phyloP scores from a whole-genome alignment of 2,329 filamentous ascomycete genomes.

The Pezicula rhizophila region DNA sequence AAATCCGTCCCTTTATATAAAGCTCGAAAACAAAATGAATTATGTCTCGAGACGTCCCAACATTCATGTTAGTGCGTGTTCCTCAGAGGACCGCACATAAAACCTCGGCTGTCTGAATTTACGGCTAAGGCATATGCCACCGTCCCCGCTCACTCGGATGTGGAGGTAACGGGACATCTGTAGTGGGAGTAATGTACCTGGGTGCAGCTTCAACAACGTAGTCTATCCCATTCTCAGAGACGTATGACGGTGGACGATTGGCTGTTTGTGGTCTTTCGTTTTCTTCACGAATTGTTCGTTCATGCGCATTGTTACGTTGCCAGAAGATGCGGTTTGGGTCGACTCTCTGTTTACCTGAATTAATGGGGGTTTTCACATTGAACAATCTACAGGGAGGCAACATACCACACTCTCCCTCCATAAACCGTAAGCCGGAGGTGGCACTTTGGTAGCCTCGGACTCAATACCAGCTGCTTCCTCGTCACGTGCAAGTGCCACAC shows the following conservation, averaged over 20 bases:
- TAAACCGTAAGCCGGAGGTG: constrained; percentile 78
- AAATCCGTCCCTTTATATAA: too few species aligned
- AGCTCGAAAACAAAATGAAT: too few species aligned
- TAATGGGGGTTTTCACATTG: constrained; percentile 1
- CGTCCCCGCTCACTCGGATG: constrained; percentile 40
- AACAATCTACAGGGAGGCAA: constrained; percentile 20
- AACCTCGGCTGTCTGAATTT: too few species aligned
- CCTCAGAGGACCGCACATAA: too few species aligned
- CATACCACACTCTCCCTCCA: constrained; percentile 79
- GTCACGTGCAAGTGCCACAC: constrained; percentile 67
- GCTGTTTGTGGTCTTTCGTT: constrained; percentile 19
- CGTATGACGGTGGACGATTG: constrained; percentile 68
- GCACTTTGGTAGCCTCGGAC: constrained; percentile 48
- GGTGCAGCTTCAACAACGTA: constrained; percentile 66
- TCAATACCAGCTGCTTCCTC: constrained; percentile 59
- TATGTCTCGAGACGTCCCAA: too few species aligned
- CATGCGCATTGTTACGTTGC: constrained; percentile 53
- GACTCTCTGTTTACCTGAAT: constrained; percentile 47
- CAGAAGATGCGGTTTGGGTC: constrained; percentile 79
- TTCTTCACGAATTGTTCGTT: constrained; percentile 7
- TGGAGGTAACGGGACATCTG: constrained; percentile 36
- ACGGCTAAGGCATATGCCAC: too few species aligned
- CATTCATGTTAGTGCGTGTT: too few species aligned
- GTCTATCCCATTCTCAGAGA: constrained; percentile 66
- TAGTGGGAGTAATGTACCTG: constrained; percentile 46